Evolutionary conservation across 2,329 filamentous ascomycete genomes (phyloP), one percentile per base, ranked within the genome.

Genomic region (Chalara sp.): DNA sequence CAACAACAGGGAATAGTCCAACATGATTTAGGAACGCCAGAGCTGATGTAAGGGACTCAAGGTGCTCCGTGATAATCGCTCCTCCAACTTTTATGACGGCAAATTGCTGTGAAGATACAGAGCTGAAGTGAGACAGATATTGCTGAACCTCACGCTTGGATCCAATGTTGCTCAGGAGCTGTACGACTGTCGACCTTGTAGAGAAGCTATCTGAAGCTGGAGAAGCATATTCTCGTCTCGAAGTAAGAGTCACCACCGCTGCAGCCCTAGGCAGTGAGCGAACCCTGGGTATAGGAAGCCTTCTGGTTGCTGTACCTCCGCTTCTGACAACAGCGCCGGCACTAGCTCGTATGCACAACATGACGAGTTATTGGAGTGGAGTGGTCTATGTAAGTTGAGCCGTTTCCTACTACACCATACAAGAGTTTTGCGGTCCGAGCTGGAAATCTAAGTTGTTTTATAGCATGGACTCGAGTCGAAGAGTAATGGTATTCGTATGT

Each of bases 1-100:
- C 91, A 49, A 99, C 89, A 62, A 97, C 87, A 44, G 93, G 93
- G 72, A 89, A 96, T 40, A 99, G 80, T 40, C 91, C 90, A 65
- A 97, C 89, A 75, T 95, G 87, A 72, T 95, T 92, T 46, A 97
- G 81, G 72, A 97, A 95, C 31, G 89, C 86, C 53, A 97, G 78
- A 46, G 88, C 91, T 50, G 87, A 86, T 66, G 89, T 95, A 50
- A 99, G 81, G 63, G 91, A 90, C 68, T 96, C 87, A 50, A 97
- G 79, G 70, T 96, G 87, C 67, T 97, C 91, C 54, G 89, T 95
- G 63, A 99, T 80, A 64, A 97, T 96, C 56, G 92, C 93, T 56
- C 92, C 93, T 55, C 92, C 93, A 50, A 97, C 92, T 76, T 99
- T 99, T 72, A 99, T 95, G 46, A 99, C 92, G 59, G 91, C 92